phyloP scores from a whole-genome alignment of 768 basidiomycete genomes.

The Leucocoprinus leucothites region DNA sequence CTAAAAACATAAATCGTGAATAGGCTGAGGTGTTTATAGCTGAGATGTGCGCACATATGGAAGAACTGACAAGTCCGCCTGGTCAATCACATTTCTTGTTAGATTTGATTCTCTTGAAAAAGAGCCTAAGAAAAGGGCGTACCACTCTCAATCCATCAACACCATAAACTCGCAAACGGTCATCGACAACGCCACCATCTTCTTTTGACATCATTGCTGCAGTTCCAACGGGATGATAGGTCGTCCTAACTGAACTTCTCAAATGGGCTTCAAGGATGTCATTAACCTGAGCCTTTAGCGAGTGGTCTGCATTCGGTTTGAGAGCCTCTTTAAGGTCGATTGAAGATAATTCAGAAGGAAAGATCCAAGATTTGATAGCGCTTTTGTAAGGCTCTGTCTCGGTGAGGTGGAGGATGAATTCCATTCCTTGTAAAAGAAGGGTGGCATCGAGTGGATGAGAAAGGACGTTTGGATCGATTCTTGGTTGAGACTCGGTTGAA shows the following conservation, averaged over 20 bases:
- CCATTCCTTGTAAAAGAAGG: constrained; percentile 17
- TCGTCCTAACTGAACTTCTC: neutral
- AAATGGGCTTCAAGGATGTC: neutral
- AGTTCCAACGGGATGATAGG: constrained; percentile 18
- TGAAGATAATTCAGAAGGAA: constrained; percentile 3
- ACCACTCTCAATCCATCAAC: constrained; percentile 27
- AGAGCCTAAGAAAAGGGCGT: constrained; percentile 17
- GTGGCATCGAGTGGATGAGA: constrained; percentile 15
- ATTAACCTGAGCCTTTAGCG: neutral
- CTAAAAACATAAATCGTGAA: neutral
- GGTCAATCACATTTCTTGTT: neutral
- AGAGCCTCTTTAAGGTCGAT: constrained; percentile 7
- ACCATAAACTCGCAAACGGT: constrained; percentile 29
- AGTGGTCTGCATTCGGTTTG: constrained; percentile 7
- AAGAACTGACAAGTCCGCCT: constrained; percentile 10
- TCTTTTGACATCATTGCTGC: constrained; percentile 24
- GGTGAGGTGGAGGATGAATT: constrained; percentile 12
- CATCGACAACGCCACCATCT: constrained; percentile 31
- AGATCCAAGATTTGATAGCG: neutral
- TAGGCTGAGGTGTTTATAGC: neutral
- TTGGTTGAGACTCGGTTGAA: neutral
- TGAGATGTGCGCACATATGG: neutral
- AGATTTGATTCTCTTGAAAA: constrained; percentile 1
- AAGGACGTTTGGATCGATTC: constrained; percentile 10
- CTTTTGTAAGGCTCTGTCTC: constrained; percentile 9